Evolutionary conservation across 2,329 filamentous ascomycete genomes (phyloP), one percentile per base, ranked within the genome.

Genomic region (Cercospora berteroae): DNA sequence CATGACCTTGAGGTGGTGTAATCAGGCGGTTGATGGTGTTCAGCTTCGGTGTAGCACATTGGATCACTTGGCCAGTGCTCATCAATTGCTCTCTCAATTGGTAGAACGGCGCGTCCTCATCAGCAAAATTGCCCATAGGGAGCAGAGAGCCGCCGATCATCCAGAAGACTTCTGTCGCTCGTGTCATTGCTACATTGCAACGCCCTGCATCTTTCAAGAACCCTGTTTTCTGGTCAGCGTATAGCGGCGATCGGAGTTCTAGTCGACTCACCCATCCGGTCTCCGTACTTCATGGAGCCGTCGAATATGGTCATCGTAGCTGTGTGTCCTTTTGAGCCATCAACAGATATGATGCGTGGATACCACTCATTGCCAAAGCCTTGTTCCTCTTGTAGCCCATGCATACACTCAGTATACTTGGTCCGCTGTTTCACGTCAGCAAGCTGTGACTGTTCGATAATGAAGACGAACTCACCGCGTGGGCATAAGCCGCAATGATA

Each of bases 131-230:
- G 16, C 5, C 20, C 5, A 18, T 25, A 1, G 23, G 4, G 18
- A 18, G 3, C 1, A 56, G 61, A 3, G 61, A 6, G 16, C 63
- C 58, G 12, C 67, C 69, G 12, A 73, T 65, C 18, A 71, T 67
- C 69, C 70, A 73, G 39, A 68, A 67, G 1, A 74, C 67, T 5
- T 69, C 69, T 56, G 66, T 69, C 10, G 70, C 73, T 27, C 72
- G 61, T 1, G 72, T 73, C 50, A 73, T 62, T 16, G 72, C 72
- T 1, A 73, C 71, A 27, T 74, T 74, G 48, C 36, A 60, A 2
- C 72, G 71, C n/a, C 60, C 58, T 1, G 31, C 7, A 12, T 69
- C 68, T 1, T 61, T 62, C 65, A 74, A 55, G 69, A 73, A 52
- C 25, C 69, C 58, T 64, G 16, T 5, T 2, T 1, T 20, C n/a